Percentiles rank a stretch among this genome's conserved stretches.
phyloP scores from a whole-genome alignment of 2,329 filamentous ascomycete genomes.

The Alternaria sp. region DNA sequence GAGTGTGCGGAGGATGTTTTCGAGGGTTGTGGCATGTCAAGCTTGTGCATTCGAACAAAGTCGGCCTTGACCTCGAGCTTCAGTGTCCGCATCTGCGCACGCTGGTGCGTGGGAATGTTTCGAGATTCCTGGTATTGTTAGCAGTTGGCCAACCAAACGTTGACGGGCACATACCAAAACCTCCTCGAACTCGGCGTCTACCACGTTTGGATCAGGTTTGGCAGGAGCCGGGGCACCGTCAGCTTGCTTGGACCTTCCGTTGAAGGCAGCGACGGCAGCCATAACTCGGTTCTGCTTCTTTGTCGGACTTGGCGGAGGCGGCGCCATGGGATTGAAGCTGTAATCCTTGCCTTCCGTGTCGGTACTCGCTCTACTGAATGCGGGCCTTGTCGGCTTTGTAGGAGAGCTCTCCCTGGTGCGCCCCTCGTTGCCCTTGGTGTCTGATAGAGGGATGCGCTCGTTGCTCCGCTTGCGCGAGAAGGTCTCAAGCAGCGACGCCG shows the following conservation, averaged over 20 bases:
- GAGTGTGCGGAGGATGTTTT: constrained; percentile 57
- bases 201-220: constrained; percentile 61
- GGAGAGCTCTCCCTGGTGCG: constrained; percentile 37
- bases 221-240: constrained; percentile 41
- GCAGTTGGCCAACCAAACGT: constrained; percentile 21
- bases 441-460: constrained; percentile 45
- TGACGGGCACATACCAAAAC: constrained; percentile 62
- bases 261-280: constrained; percentile 70
- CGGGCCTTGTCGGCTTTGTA: constrained; percentile 32
- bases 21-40: constrained; percentile 60
- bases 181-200: constrained; percentile 70
- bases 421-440: constrained; percentile 47
- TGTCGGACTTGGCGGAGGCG: constrained; percentile 28
- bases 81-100: constrained; percentile 92
- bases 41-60: constrained; percentile 90
- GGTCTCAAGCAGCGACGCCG: constrained; percentile 53
- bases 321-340: constrained; percentile 24
- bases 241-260: constrained; percentile 59
- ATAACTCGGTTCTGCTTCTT: constrained; percentile 65
- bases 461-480: constrained; percentile 50
- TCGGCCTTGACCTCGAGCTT: constrained; percentile 92
- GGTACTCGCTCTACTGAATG: constrained; percentile 41
- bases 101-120: constrained; percentile 92
- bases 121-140: constrained; percentile 73
- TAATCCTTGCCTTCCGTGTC: constrained; percentile 37